These are phyloP conservation scores for Amanita rubescens DNA, from an alignment of 768 basidiomycete species.

Conservation along the genomic window DNA sequence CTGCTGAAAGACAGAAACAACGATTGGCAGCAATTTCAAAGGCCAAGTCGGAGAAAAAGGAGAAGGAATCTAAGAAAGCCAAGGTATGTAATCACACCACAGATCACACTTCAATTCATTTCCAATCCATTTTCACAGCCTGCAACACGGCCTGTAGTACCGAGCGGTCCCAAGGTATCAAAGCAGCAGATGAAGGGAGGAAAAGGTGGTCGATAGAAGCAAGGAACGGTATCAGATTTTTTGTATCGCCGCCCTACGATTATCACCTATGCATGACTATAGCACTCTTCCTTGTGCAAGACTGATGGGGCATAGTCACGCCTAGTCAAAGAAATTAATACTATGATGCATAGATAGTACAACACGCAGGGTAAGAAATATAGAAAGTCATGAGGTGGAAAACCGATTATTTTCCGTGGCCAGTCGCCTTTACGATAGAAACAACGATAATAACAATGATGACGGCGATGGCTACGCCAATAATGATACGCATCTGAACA, in stretches of 20 bases:
- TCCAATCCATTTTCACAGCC: conserved; percentile 32
- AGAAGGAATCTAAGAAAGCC: conserved; percentile 86
- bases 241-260: not conserved
- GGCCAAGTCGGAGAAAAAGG: conserved; percentile 96
- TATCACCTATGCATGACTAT: not conserved
- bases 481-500: conserved; percentile 89
- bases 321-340: conserved; percentile 9
- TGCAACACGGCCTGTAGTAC: conserved; percentile 38
- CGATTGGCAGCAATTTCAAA: conserved; percentile 84
- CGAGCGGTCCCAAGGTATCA: conserved; percentile 76
- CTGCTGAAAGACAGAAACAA: conserved; percentile 73
- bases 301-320: not conserved
- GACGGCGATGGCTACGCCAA: conserved; percentile 81
- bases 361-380: conserved; percentile 2
- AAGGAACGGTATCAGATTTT: not conserved
- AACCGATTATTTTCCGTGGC: not conserved
- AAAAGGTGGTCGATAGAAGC: conserved; percentile 56
- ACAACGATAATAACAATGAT: conserved; percentile 96
- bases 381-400: not conserved
- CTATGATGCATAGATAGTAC: conserved; percentile 13
- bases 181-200: conserved; percentile 97
- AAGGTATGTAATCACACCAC: conserved; percentile 46
- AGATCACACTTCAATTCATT: not conserved
- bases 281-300: not conserved
- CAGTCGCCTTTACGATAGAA: conserved; percentile 82